phyloP scores from a whole-genome alignment of 257 asterid species.

The Jacaranda copaia region DNA sequence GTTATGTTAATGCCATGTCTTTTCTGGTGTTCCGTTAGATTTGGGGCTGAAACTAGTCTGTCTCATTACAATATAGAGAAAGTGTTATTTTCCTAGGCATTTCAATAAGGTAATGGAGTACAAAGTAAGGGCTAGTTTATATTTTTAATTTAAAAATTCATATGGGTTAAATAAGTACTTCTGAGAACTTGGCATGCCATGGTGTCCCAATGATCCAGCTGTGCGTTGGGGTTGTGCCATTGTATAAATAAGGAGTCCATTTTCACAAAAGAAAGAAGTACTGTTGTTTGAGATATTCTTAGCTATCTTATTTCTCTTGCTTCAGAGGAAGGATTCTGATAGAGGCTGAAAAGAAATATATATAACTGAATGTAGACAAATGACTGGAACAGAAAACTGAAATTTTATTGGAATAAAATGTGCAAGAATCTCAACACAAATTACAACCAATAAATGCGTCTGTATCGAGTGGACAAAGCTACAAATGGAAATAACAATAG shows the following conservation, averaged over 20 bases:
- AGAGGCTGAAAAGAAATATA: too few species aligned
- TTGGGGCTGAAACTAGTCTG: neutral
- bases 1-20: neutral
- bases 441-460: too few species aligned
- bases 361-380: too few species aligned
- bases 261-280: neutral
- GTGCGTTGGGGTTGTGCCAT: neutral
- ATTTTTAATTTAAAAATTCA: neutral
- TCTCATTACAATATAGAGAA: neutral
- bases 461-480: too few species aligned
- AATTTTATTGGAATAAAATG: too few species aligned
- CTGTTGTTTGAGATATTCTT: neutral
- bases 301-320: too few species aligned
- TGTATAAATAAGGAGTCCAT: neutral
- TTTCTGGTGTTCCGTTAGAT: neutral
- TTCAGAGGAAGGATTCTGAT: too few species aligned
- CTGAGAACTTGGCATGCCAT: neutral
- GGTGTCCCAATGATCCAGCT: neutral
- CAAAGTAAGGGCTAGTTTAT: neutral
- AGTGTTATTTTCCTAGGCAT: neutral
- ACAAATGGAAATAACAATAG: too few species aligned
- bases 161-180: neutral
- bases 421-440: too few species aligned
- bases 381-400: too few species aligned
- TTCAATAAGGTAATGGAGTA: neutral